Evolutionary conservation across 2,329 filamentous ascomycete species (phyloP), one percentile per base, ranked within the genome.

Genomic region (Trichoderma cornu-damae): DNA sequence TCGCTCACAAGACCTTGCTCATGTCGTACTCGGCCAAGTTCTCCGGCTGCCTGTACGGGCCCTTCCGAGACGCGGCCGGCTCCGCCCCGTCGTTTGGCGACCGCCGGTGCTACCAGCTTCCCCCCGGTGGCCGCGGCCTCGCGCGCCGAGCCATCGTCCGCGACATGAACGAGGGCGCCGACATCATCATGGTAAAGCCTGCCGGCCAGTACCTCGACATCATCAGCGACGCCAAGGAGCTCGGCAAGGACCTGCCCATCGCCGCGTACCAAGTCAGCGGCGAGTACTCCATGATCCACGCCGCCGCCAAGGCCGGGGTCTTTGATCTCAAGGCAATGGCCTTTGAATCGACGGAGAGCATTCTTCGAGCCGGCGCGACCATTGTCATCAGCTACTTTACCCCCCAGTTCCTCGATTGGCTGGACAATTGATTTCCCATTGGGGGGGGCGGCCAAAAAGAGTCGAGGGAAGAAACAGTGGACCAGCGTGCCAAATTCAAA

Each of bases 21-120:
- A 97, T 99, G 94, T 96, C 91, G 4, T 99, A 99, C 75, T 91
- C 91, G 12, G 94, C 94, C 68, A 99, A 99, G 72, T 99, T 99
- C 75, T 93, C 89, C 20, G 94, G 94, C 44, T 97, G 92, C 70
- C 77, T 97, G 8, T 99, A 99, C 74, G 94, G 94, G 0, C 94
- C 94, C 11, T 99, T 99, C 82, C 88, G 94, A 61, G 94, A 99
- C 69, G 94, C 94, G 7, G 94, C 94, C 18, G 93, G 93, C 51
- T 96, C 92, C 2, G 81, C 82, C 9, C 94, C 94, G 2, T 90
- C 88, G 0, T 97, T 97, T 67, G 94, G 94, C 62, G 94, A 99
- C 75, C 85, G 94, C 65, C 87, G 89, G 71, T 97, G 94, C 82
- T 99, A 99, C 77, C 94, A 99, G 76, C 82, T 99, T 9, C 94